These are phyloP conservation scores for Scenedesmus sp. DNA, from an alignment of 163 green algal species.

Conservation along the genomic window DNA sequence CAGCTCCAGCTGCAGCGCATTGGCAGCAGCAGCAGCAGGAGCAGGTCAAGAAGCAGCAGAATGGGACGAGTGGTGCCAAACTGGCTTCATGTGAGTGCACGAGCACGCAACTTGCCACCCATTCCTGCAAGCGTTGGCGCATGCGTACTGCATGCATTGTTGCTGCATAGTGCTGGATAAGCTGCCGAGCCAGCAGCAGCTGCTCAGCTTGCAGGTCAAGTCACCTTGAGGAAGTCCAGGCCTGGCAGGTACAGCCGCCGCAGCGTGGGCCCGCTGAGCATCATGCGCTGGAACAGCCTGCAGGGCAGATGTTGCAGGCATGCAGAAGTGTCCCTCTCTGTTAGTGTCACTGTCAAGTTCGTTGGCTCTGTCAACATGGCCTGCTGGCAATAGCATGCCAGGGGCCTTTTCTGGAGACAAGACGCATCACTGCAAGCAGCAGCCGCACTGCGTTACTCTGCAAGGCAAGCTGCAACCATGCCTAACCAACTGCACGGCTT, in stretches of 20 bases:
- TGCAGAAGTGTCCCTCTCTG: background rate
- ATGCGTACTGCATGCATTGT: background rate
- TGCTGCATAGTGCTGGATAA: too few relatives aligned
- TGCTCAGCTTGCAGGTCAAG: background rate
- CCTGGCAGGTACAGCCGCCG: conserved; percentile 89
- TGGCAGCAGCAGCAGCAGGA: background rate
- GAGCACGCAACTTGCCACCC: background rate
- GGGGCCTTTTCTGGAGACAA: too few relatives aligned
- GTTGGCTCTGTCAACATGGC: background rate
- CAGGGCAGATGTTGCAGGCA: background rate
- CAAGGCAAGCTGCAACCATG: background rate
- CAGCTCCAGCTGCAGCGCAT: conserved; percentile 65
- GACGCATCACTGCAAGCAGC: background rate
- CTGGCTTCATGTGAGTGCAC: too few relatives aligned
- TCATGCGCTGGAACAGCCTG: conserved; percentile 78
- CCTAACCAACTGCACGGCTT: too few relatives aligned
- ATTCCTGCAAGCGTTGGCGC: background rate
- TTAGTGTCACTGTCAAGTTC: too few relatives aligned
- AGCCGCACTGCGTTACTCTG: background rate
- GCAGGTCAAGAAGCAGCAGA: background rate
- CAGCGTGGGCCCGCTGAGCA: conserved; percentile 73
- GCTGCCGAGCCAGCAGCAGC: background rate
- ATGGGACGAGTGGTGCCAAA: background rate
- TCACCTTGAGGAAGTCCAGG: conserved; percentile 63
- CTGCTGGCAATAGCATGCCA: background rate